Evolutionary conservation across 108 stramenopile species (phyloP).

Genomic region (Craspedostauros australis): DNA sequence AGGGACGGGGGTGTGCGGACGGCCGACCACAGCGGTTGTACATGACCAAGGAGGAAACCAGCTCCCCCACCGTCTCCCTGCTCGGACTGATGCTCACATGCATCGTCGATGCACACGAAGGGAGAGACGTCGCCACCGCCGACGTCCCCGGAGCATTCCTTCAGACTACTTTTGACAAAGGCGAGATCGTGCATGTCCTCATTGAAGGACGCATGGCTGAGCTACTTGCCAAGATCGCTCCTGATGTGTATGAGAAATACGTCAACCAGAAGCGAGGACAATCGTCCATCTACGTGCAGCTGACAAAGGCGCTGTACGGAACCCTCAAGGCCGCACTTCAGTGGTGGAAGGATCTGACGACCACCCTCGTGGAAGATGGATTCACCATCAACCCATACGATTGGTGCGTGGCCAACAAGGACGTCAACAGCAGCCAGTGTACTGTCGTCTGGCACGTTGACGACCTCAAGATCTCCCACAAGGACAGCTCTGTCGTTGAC

Average conservation of each 20-base stretch:
- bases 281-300: slow-evolving; percentile 24
- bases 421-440: slow-evolving; percentile 20
- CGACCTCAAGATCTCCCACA: slow-evolving; percentile 42
- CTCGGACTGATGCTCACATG: slow-evolving; percentile 30
- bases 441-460: slow-evolving; percentile 48
- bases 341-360: slow-evolving; percentile 18
- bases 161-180: slow-evolving; percentile 25
- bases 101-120: slow-evolving; percentile 35
- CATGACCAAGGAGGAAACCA: slow-evolving; percentile 16
- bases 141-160: slow-evolving; percentile 45
- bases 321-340: slow-evolving; percentile 23
- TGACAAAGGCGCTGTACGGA: slow-evolving; percentile 41
- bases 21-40: slow-evolving; percentile 27
- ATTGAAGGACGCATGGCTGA: slow-evolving; percentile 20
- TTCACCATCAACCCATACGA: slow-evolving; percentile 54
- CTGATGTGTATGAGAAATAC: slow-evolving; percentile 10
- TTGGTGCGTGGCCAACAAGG: slow-evolving; percentile 44
- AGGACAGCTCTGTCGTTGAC: slow-evolving; percentile 4
- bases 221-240: slow-evolving; percentile 15
- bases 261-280: slow-evolving; percentile 5
- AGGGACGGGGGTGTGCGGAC: slow-evolving; percentile 23
- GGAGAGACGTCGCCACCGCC: slow-evolving; percentile 21
- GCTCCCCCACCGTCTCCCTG: slow-evolving; percentile 19
- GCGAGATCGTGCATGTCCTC: slow-evolving; percentile 8
- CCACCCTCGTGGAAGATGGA: slow-evolving; percentile 18